Evolutionary conservation across 2,329 filamentous ascomycete species (phyloP).

Genomic region (Xylariomycetidae sp.): DNA sequence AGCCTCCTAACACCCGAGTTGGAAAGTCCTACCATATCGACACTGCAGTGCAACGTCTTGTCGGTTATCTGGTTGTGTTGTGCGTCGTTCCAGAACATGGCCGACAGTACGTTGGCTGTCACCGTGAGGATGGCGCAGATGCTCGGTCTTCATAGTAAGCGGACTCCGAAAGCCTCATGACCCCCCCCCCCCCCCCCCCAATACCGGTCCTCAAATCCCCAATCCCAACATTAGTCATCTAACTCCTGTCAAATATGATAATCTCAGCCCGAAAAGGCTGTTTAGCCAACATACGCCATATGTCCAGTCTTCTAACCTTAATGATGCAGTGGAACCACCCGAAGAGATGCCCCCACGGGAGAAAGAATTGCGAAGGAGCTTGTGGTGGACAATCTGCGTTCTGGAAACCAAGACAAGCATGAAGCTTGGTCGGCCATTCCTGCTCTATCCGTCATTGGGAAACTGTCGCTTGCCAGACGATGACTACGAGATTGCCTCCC

Average conservation of each 20-base stretch:
- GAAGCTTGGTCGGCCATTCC: constrained; percentile 42
- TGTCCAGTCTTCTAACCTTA: no score
- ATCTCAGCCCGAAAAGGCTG: no score
- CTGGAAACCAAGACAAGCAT: constrained; percentile 43
- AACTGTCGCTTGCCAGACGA: constrained; percentile 34
- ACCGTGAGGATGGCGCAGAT: constrained; percentile 42
- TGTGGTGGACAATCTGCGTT: constrained; percentile 49
- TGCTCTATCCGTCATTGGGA: constrained; percentile 26
- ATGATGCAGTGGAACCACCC: constrained; percentile 40
- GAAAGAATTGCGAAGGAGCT: constrained; percentile 32
- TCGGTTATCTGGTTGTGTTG: constrained; percentile 41
- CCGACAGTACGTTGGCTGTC: constrained; percentile 33
- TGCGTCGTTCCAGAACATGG: constrained; percentile 44
- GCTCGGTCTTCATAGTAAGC: constrained; percentile 45
- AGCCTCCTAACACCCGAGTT: constrained; percentile 37
- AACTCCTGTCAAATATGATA: no score
- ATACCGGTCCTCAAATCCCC: no score
- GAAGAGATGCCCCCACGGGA: constrained; percentile 29
- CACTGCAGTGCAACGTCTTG: constrained; percentile 44
- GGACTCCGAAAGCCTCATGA: no score
- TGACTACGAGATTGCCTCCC: constrained; percentile 22
- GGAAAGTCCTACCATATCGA: constrained; percentile 42
- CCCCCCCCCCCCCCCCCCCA: no score
- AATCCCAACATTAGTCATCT: no score
- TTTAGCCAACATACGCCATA: no score